Evolutionary conservation across 2,329 filamentous ascomycete species (phyloP).

Genomic region (Sporothrix dimorphospora): DNA sequence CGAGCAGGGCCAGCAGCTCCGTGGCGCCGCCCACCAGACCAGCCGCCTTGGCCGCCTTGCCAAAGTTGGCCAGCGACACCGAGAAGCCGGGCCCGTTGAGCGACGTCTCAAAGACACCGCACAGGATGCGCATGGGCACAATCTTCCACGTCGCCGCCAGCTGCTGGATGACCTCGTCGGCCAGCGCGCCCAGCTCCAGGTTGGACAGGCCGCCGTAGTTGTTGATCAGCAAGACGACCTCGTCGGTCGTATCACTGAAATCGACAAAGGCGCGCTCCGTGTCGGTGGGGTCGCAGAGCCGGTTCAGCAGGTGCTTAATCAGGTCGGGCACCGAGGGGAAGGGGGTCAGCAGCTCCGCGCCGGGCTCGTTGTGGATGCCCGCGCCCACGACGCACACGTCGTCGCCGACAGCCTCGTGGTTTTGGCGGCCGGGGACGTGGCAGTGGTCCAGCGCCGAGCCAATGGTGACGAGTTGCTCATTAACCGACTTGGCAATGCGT

Average conservation of each 20-base stretch:
- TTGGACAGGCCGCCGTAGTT: constrained; percentile 64
- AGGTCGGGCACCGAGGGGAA: constrained; percentile 58
- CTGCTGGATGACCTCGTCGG: constrained; percentile 57
- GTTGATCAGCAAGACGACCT: constrained; percentile 58
- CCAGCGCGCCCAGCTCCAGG: constrained; percentile 58
- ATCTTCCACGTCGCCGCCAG: constrained; percentile 52
- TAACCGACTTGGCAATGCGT: constrained; percentile 53
- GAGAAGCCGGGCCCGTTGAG: constrained; percentile 73
- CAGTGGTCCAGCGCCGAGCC: constrained; percentile 64
- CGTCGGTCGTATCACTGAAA: constrained; percentile 48
- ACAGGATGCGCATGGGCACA: constrained; percentile 57
- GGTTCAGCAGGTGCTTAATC: constrained; percentile 57
- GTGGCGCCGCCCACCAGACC: constrained; percentile 49
- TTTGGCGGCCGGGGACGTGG: constrained; percentile 57
- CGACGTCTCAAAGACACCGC: constrained; percentile 70
- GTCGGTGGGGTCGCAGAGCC: constrained; percentile 52
- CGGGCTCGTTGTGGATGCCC: constrained; percentile 69
- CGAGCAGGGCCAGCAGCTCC: constrained; percentile 65
- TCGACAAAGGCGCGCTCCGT: constrained; percentile 54
- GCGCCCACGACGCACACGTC: constrained; percentile 65
- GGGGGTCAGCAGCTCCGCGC: constrained; percentile 60
- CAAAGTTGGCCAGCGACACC: constrained; percentile 65
- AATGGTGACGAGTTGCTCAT: constrained; percentile 58
- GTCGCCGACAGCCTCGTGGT: constrained; percentile 52
- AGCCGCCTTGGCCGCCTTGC: constrained; percentile 47